A percentile compares a stretch with the other conserved stretches of the same genome.
Conservation (phyloP, 2,329 filamentous ascomycete genomes). For the Diaporthe sp. region DNA sequence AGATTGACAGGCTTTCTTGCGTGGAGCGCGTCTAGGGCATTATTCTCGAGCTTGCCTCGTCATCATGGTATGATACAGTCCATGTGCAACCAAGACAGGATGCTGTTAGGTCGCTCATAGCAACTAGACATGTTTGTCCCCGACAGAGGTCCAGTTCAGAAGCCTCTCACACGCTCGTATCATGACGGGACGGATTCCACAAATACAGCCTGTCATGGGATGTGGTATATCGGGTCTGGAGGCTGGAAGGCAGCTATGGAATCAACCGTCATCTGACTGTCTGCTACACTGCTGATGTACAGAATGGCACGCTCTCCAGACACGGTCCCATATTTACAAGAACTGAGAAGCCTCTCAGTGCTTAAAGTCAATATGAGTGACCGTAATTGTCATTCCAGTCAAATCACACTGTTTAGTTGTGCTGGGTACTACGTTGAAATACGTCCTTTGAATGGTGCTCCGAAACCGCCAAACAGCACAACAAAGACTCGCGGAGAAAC, state of each 20-base stretch:
- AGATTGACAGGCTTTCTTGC: fast-evolving
- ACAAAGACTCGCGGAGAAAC: neutral
- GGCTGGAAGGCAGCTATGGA: neutral
- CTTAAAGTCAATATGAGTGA: neutral
- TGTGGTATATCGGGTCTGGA: neutral
- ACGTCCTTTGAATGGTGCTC: neutral
- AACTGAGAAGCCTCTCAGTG: no score
- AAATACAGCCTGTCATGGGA: no score
- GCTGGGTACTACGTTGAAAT: neutral
- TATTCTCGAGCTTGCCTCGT: no score
- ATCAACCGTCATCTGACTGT: neutral
- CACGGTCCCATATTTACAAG: no score
- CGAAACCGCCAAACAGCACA: neutral
- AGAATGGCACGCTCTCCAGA: neutral
- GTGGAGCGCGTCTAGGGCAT: neutral
- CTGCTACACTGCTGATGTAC: neutral
- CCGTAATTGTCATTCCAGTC: neutral
- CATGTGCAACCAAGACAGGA: no score
- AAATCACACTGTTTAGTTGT: neutral
- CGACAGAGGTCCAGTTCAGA: neutral
- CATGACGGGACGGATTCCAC: no score
- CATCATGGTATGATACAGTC: neutral
- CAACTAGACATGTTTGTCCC: neutral
- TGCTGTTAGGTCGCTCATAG: neutral
- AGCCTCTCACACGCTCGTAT: neutral